These are phyloP conservation scores for Tylopilus plumbeoviolaceoides DNA, from an alignment of 768 basidiomycete genomes.

Conservation along the genomic window DNA sequence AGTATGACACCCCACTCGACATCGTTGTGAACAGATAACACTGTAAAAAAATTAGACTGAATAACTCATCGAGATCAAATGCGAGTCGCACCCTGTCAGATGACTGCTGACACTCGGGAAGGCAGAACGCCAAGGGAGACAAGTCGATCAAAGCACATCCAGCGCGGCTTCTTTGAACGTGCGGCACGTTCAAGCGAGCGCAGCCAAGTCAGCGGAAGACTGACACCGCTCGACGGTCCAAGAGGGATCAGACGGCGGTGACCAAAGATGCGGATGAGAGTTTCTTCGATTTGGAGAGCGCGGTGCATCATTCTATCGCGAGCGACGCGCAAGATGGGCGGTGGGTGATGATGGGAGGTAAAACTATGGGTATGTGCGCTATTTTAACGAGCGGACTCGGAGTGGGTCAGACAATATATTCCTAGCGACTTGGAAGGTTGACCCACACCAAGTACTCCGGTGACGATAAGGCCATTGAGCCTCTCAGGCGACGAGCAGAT, in stretches of 20 bases:
- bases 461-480: too few species aligned
- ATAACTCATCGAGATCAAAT: not conserved
- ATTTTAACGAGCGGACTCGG: not conserved
- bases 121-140: not conserved
- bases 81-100: not conserved
- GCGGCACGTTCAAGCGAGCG: not conserved
- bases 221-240: not conserved
- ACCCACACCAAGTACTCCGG: too few species aligned
- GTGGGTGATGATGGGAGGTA: not conserved
- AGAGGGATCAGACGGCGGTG: not conserved
- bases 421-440: too few species aligned
- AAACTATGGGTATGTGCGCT: too few species aligned
- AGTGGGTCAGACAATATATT: not conserved
- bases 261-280: not conserved
- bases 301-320: not conserved
- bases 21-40: not conserved
- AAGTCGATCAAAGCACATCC: slow-evolving; percentile 2
- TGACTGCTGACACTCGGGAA: not conserved
- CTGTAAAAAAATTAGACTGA: not conserved
- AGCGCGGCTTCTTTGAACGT: slow-evolving; percentile 2
- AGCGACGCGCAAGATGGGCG: too few species aligned
- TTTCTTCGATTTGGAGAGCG: not conserved
- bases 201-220: not conserved
- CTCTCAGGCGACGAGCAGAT: too few species aligned
- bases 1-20: slow-evolving; percentile 1